These are phyloP conservation scores for Alternaria brassicae DNA, from an alignment of 2,329 filamentous ascomycete species.

Conservation along the genomic window DNA sequence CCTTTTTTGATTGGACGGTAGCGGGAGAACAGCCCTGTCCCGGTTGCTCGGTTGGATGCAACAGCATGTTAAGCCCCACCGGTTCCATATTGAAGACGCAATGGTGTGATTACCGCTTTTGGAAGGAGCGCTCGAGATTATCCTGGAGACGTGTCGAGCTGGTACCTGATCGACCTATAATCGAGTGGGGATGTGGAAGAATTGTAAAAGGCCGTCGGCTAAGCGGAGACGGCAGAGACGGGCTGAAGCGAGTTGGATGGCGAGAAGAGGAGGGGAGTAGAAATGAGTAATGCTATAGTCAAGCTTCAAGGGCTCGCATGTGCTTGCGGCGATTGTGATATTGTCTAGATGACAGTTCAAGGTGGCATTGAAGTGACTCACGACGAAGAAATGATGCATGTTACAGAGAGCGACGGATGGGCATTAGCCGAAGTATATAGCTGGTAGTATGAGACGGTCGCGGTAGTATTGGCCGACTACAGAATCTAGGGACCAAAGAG, in stretches of 20 bases:
- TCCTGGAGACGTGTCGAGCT: conserved; percentile 21
- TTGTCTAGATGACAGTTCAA: background rate
- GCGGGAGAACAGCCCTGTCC: conserved; percentile 29
- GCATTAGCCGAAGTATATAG: background rate
- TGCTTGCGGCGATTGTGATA: background rate
- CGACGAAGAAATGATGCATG: background rate
- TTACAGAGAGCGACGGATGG: background rate
- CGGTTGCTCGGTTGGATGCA: conserved; percentile 39
- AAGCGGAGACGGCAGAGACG: conserved; percentile 4
- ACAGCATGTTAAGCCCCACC: conserved; percentile 28
- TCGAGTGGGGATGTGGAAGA: conserved; percentile 20
- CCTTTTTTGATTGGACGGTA: conserved; percentile 26
- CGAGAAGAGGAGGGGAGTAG: no score
- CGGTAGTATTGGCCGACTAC: background rate
- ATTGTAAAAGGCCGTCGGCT: background rate
- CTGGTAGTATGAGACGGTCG: background rate
- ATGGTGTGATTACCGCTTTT: conserved; percentile 23
- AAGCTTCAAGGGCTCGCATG: background rate
- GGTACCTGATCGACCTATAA: conserved; percentile 14
- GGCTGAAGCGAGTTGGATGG: conserved; percentile 24
- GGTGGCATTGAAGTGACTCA: background rate
- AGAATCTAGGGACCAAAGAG: background rate
- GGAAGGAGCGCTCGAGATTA: conserved; percentile 23
- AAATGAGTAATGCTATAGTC: conserved; percentile 13
- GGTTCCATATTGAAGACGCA: conserved; percentile 28